phyloP scores from a whole-genome alignment of 345 rosid species.

The Populus ilicifolia region DNA sequence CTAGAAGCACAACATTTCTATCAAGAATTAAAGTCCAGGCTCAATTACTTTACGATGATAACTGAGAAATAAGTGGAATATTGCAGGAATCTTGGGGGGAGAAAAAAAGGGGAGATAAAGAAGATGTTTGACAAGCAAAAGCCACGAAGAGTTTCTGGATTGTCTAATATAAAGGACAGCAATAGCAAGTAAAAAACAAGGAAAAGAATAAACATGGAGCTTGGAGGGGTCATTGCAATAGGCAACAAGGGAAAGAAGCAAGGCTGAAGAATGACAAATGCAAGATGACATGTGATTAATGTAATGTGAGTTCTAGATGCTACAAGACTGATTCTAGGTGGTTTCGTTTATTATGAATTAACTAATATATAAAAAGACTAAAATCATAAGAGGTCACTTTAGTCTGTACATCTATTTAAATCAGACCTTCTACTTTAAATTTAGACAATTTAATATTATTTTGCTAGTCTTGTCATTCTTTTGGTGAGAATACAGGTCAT shows the following conservation, averaged over 20 bases:
- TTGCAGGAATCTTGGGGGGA: neutral
- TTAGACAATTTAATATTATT: neutral
- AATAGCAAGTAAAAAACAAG: constrained; percentile 15
- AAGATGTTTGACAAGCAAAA: constrained; percentile 11
- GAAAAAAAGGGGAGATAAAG: neutral
- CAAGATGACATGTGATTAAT: constrained; percentile 16
- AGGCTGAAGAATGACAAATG: constrained; percentile 17
- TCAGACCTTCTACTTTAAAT: neutral
- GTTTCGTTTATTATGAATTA: neutral
- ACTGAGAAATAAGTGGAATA: neutral
- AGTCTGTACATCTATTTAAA: neutral
- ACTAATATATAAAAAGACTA: no score
- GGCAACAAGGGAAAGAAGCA: constrained; percentile 22
- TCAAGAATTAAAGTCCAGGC: neutral
- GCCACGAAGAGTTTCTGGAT: constrained; percentile 7
- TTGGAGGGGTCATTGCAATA: constrained; percentile 14
- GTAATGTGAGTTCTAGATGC: neutral
- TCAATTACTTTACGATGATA: neutral
- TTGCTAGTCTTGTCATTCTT: neutral
- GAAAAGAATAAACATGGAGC: constrained; percentile 15
- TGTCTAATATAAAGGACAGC: constrained; percentile 12
- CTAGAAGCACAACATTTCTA: neutral
- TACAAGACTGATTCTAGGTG: neutral
- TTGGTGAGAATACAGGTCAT: no score
- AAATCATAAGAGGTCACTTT: neutral